Evolutionary conservation across 495 filamentous ascomycete species (phyloP).

Genomic region (Penicillium salamii): DNA sequence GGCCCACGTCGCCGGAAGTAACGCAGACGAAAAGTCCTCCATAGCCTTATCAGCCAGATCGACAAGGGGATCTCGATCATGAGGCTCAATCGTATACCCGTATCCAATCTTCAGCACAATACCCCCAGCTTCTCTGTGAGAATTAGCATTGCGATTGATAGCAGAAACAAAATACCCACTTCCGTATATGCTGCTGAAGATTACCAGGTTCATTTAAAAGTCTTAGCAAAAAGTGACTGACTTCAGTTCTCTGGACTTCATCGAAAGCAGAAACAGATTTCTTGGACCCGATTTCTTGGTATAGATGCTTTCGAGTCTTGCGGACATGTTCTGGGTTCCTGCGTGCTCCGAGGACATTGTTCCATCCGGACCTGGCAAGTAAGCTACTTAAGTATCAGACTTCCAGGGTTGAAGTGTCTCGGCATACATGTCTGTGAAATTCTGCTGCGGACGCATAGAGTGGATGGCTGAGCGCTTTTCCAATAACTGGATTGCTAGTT

Average conservation of each 20-base stretch:
- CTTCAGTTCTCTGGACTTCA: constrained; percentile 33
- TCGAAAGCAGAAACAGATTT: constrained; percentile 26
- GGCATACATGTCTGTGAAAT: constrained; percentile 42
- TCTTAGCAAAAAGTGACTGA: constrained; percentile 38
- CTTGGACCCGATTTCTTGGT: constrained; percentile 32
- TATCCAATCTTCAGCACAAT: constrained; percentile 50
- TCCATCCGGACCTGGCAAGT: constrained; percentile 21
- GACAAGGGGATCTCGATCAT: constrained; percentile 41
- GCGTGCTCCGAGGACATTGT: constrained; percentile 20
- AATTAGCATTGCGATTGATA: background rate
- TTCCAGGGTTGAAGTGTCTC: background rate
- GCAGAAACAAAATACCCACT: constrained; percentile 15
- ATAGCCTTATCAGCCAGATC: constrained; percentile 38
- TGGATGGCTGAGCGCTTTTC: constrained; percentile 44
- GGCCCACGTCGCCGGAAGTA: constrained; percentile 40
- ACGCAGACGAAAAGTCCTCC: constrained; percentile 40
- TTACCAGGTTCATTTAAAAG: constrained; percentile 33
- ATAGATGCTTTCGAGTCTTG: constrained; percentile 32
- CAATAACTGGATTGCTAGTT: constrained; percentile 41
- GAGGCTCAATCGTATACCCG: constrained; percentile 46
- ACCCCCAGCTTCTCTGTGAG: constrained; percentile 34
- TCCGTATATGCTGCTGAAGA: constrained; percentile 33
- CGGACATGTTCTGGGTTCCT: constrained; percentile 28
- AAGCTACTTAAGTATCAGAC: background rate
- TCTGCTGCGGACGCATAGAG: constrained; percentile 38